These are phyloP conservation scores for Leptodontidium sp. DNA, from an alignment of 2,329 filamentous ascomycete genomes.

Conservation along the genomic window DNA sequence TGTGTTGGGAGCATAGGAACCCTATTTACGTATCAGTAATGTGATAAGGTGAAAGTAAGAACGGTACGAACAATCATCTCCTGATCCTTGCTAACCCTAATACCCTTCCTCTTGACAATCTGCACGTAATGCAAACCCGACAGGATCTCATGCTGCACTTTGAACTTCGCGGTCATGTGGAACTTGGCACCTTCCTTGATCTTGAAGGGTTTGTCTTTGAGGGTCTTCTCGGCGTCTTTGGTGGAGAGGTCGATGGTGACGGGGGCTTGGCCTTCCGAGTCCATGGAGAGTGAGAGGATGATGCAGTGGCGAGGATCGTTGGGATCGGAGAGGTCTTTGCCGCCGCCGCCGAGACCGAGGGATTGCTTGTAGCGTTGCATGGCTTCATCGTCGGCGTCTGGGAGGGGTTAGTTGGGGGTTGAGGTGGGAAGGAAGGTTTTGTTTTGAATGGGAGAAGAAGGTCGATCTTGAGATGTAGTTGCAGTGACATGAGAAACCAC, in stretches of 20 bases:
- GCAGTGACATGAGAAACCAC: background rate
- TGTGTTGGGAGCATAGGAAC: constrained; percentile 93
- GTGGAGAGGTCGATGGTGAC: constrained; percentile 88
- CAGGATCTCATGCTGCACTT: constrained; percentile 96
- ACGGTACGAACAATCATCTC: constrained; percentile 89
- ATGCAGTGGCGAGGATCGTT: constrained; percentile 90
- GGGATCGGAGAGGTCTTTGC: constrained; percentile 75
- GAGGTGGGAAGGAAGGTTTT: too few relatives aligned
- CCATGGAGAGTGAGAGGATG: constrained; percentile 89
- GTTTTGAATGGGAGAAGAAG: background rate
- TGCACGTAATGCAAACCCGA: constrained; percentile 97
- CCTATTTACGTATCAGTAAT: constrained; percentile 57
- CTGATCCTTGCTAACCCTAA: constrained; percentile 89
- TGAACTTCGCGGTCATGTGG: constrained; percentile 93
- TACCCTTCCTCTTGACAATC: constrained; percentile 87
- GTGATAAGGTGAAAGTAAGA: background rate
- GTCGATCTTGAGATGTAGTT: background rate
- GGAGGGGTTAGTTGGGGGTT: constrained; percentile 25
- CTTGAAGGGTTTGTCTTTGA: constrained; percentile 93
- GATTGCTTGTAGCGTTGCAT: constrained; percentile 98
- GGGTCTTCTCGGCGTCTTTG: constrained; percentile 74
- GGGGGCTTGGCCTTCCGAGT: constrained; percentile 81
- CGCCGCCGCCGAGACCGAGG: constrained; percentile 80
- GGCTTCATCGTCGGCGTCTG: constrained; percentile 77
- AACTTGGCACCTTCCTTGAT: constrained; percentile 97